Conservation (phyloP, 306 rosid species). For the Begonia peltatifolia region DNA sequence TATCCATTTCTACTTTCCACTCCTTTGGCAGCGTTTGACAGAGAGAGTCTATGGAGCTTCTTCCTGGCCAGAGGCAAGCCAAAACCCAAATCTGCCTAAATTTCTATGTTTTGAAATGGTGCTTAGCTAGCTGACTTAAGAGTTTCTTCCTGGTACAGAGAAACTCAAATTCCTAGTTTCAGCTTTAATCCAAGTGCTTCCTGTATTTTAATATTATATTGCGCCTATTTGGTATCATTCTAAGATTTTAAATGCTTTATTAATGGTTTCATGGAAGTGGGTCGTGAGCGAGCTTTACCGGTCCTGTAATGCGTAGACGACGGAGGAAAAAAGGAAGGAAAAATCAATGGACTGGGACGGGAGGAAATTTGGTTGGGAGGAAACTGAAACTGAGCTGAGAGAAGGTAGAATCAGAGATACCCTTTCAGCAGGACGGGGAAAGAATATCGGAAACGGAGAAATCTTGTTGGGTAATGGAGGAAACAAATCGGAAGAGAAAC, state of each 20-base stretch:
- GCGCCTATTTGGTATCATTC: neutral
- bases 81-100: too few species aligned
- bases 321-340: too few species aligned
- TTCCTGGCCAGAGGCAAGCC: too few species aligned
- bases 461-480: slow-evolving; percentile 12
- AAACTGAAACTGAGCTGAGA: slow-evolving; percentile 9
- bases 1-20: neutral
- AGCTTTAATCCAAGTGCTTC: neutral
- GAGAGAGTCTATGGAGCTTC: too few species aligned
- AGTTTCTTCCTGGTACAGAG: too few species aligned
- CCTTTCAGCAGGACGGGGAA: too few species aligned
- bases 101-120: too few species aligned
- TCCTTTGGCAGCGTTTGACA: neutral
- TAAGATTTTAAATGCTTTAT: neutral
- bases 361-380: slow-evolving; percentile 56
- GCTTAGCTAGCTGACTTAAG: too few species aligned
- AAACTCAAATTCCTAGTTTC: too few species aligned
- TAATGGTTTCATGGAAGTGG: neutral
- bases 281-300: neutral
- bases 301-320: too few species aligned
- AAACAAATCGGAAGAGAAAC: slow-evolving; percentile 7
- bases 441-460: slow-evolving; percentile 15
- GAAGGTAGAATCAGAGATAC: too few species aligned
- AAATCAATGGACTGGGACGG: too few species aligned
- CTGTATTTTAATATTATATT: neutral